Base-by-base conservation (phyloP, 129 eudicot genomes). In the Helichrysum umbraculigerum region DNA sequence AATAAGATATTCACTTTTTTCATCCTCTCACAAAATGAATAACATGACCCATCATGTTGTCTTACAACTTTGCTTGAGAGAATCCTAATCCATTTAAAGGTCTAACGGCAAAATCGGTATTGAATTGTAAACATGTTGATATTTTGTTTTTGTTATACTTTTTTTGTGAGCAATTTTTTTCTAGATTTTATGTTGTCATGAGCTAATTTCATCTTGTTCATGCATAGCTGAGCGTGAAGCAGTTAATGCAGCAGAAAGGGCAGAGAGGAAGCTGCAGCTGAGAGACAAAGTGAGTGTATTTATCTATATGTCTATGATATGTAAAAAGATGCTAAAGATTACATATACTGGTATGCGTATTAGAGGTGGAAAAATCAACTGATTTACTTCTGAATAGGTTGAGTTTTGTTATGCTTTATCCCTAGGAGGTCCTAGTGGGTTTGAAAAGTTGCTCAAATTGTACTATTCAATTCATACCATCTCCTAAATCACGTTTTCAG, bases 171-270 rank as follows among this genome's bases (percentile, higher is more conserved):
- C 11, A 68, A 28, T 25, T 19, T 25, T 76, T 63, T 1, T 25
- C 22, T 70, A 15, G 33, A 68, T 59, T 51, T n/a, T 22, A 21
- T 76, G 11, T 41, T 85, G 30, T 30, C 6, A 16, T 77, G 69
- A 73, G 17, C 68, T 83, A 44, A 72, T 79, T 70, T 76, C 62
- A 59, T 70, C 21, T 71, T 76, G 52, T 79, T 19, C 68, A 10
- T 35, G 67, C 76, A 71, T 79, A 93, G 98, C 98, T 73, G 98
- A 93, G 83, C 86, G 90, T 19, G 98, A 93, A 82, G 91, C 97
- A 68, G 92, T 90, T 70, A 84, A 86, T 84, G 96, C 89, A 21
- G 98, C 98, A 30, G 98, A 93, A 86, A 89, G 92, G 80, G 96
- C 97, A 52, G 97, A 90, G 79, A 88, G 96, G 94, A 93, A 93